phyloP scores from a whole-genome alignment of 1,139 yeast genomes.

The Sugiyamaella pinicola region DNA sequence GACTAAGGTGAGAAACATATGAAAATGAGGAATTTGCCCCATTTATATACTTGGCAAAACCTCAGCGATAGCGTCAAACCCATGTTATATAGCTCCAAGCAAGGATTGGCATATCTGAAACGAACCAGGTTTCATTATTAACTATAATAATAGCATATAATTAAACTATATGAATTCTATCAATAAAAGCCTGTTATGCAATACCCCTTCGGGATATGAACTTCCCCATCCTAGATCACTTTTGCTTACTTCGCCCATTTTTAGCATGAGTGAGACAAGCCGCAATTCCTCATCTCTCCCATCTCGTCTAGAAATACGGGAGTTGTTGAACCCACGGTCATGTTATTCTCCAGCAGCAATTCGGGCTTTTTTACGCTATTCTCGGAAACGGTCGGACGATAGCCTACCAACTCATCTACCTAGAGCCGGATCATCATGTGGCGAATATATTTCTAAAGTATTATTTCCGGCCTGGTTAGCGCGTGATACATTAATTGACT shows the following conservation, averaged over 20 bases:
- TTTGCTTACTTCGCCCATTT: too few species aligned
- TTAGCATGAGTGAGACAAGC: background rate
- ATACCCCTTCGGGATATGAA: too few species aligned
- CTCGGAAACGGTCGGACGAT: constrained; percentile 37
- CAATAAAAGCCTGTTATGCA: constrained; percentile 5
- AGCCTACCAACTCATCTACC: constrained; percentile 32
- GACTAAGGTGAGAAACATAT: too few species aligned
- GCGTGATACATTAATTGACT: constrained; percentile 38
- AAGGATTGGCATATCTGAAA: too few species aligned
- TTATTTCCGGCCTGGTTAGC: constrained; percentile 42
- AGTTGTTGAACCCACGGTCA: constrained; percentile 30
- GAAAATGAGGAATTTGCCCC: too few species aligned
- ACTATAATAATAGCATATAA: too few species aligned
- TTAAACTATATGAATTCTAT: background rate
- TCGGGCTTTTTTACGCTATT: constrained; percentile 33
- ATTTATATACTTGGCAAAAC: too few species aligned
- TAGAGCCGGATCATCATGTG: constrained; percentile 37
- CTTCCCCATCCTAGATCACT: too few species aligned
- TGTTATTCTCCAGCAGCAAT: constrained; percentile 35
- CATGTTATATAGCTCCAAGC: too few species aligned
- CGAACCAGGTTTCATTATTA: too few species aligned
- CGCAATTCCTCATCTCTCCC: background rate
- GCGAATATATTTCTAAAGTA: constrained; percentile 31
- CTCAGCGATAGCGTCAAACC: too few species aligned
- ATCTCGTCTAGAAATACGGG: constrained; percentile 20